A percentile compares a stretch with the other conserved stretches of the same genome.
Evolutionary conservation across 2,329 filamentous ascomycete genomes (phyloP).

Genomic region (Bipolaris oryzae): DNA sequence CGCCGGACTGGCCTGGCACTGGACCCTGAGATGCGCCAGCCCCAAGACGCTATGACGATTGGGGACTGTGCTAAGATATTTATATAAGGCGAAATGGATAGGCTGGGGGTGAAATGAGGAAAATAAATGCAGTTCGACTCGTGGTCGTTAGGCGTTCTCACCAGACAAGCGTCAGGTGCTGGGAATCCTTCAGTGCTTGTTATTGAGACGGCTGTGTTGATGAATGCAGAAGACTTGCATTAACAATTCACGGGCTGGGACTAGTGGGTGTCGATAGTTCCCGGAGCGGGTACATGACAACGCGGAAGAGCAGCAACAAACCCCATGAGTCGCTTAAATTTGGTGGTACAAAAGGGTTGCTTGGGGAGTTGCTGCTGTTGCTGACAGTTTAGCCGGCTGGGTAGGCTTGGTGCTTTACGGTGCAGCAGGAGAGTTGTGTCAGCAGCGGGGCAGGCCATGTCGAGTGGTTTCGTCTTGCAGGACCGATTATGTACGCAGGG

Average conservation of each 20-base stretch:
- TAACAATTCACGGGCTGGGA: constrained; percentile 21
- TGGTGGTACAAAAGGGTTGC: constrained; percentile 5
- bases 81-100: not conserved
- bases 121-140: not conserved
- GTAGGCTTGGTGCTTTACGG: constrained; percentile 14
- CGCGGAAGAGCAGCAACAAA: not conserved
- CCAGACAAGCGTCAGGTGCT: not conserved
- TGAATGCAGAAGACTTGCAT: constrained; percentile 12
- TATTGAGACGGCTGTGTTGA: not conserved
- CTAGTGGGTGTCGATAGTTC: constrained; percentile 10
- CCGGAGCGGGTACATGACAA: constrained; percentile 2
- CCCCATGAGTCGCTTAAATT: constrained; percentile 13
- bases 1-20: constrained; percentile 5
- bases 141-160: not conserved
- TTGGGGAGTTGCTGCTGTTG: not conserved
- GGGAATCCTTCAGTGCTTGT: not conserved
- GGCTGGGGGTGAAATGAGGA: not conserved
- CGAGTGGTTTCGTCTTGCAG: constrained; percentile 14
- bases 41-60: constrained; percentile 4
- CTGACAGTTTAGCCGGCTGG: constrained; percentile 17
- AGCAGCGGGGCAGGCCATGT: constrained; percentile 25
- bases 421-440: constrained; percentile 23
- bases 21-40: constrained; percentile 12
- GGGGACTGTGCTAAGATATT: constrained; percentile 3
- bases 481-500: constrained; percentile 2